phyloP scores from a whole-genome alignment of 495 filamentous ascomycete species.

The Antarctomyces pellizariae region DNA sequence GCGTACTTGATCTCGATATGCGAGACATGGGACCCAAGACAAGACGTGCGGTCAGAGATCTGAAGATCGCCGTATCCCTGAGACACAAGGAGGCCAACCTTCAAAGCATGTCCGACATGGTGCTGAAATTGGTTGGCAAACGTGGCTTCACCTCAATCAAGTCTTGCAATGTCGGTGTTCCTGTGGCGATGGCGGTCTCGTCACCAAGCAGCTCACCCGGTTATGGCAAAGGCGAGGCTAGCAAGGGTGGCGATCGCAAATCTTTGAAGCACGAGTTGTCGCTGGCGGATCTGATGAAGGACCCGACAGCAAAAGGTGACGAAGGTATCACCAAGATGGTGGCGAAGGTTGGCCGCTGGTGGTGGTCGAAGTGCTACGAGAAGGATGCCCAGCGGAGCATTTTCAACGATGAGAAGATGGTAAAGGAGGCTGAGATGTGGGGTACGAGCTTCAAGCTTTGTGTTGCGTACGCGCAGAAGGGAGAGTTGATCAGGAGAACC shows the following conservation, averaged over 20 bases:
- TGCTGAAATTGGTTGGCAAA: constrained; percentile 50
- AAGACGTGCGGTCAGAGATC: constrained; percentile 45
- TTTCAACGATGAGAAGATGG: constrained; percentile 52
- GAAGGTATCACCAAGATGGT: constrained; percentile 81
- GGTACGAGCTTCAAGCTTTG: constrained; percentile 74
- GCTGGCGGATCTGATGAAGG: constrained; percentile 46
- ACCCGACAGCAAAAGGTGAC: constrained; percentile 36
- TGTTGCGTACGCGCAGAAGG: constrained; percentile 79
- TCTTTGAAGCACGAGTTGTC: constrained; percentile 24
- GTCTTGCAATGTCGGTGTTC: constrained; percentile 71
- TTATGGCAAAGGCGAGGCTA: constrained; percentile 5
- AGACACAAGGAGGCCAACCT: constrained; percentile 31
- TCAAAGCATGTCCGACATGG: constrained; percentile 51
- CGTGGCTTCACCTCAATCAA: constrained; percentile 70
- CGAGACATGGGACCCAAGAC: constrained; percentile 66
- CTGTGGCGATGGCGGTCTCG: constrained; percentile 50
- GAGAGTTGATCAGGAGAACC: too few relatives aligned
- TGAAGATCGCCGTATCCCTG: constrained; percentile 40
- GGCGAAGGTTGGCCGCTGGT: constrained; percentile 80
- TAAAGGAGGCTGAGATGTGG: constrained; percentile 68
- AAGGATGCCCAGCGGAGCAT: constrained; percentile 38
- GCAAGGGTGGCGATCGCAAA: constrained; percentile 5
- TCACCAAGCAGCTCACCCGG: constrained; percentile 9
- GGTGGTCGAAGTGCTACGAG: constrained; percentile 89
- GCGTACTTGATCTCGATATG: constrained; percentile 65